Evolutionary conservation across 1,139 yeast genomes (phyloP), one percentile per base, ranked within the genome.

Genomic region (Taiozyma sp.): DNA sequence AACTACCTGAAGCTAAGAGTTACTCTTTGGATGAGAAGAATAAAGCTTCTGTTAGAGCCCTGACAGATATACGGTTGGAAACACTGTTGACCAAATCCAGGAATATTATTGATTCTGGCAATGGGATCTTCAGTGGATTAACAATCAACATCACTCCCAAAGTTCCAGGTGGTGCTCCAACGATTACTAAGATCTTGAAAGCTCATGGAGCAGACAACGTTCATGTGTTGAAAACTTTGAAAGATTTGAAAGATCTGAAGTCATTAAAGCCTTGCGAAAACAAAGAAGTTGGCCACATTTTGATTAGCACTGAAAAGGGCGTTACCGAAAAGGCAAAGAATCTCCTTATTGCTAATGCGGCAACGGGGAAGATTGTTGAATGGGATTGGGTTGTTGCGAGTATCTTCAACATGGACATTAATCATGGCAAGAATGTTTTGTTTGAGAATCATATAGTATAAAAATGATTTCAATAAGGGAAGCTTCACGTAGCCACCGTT

Each of bases 321-420:
- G 62, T 77, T 45, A 73, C 74, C 13, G 69, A 68, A 26, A 66
- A 63, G 39, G 76, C 80, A 55, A 70, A 67, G 45, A 68, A 69
- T 30, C 50, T 68, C 11, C 56, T 72, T 21, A 60, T 64, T 6
- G 68, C 65, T 4, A 59, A 62, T 9, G 53, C 50, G 1, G 10
- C 61, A 62, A 24, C 29, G 1, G 59, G 59, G 4, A 55, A 50
- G 7, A 70, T 79, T 2, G 74, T 83, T 10, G 85, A 81, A 53
- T 83, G 89, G 89, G 81, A 83, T 52, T 82, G 87, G 86, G 77
- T 85, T 53, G 83, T 83, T 10, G 68, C 74, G 50, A 73, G 82
- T 45, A 79, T 84, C 0, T 83, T 83, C 63, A 72, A 71, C 43
- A 75, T 78, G 72, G 59, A 68, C 7, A 34, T 54, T 5, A 37